These are phyloP conservation scores for Cryptococcus hybrid DNA, from an alignment of 1,284 basidiomycete species.

Conservation along the genomic window DNA sequence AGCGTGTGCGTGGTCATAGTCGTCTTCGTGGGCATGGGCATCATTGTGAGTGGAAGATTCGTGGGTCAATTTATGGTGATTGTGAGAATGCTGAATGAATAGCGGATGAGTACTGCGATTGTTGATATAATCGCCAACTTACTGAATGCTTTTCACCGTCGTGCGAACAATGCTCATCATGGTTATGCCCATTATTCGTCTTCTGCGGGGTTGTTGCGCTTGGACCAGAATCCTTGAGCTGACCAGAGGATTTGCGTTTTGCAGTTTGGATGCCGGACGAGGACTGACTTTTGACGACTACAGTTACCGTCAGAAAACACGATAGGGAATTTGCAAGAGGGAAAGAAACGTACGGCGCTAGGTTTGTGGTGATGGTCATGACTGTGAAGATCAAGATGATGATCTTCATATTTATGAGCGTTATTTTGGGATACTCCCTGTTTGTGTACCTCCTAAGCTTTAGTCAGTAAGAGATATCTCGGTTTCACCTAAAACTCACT, in stretches of 20 bases:
- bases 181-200: slow-evolving; percentile 47
- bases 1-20: slow-evolving; percentile 40
- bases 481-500: too few species aligned
- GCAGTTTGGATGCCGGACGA: background rate
- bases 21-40: slow-evolving; percentile 53
- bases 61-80: slow-evolving; percentile 12
- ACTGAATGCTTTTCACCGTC: slow-evolving; percentile 19
- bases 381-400: too few species aligned
- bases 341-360: background rate
- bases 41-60: slow-evolving; percentile 18
- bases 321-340: background rate
- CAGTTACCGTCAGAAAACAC: background rate
- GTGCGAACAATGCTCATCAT: slow-evolving; percentile 40
- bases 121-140: background rate
- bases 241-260: background rate
- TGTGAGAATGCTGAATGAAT: slow-evolving; percentile 1
- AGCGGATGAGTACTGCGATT: background rate
- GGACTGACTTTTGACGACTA: background rate
- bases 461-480: too few species aligned
- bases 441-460: too few species aligned
- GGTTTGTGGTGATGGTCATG: slow-evolving; percentile 19
- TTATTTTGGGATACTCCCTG: too few species aligned
- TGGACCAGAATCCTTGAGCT: background rate
- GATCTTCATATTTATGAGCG: too few species aligned
- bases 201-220: background rate